Evolutionary conservation across 108 stramenopile species (phyloP).

Genomic region (Cyclotella atomus): DNA sequence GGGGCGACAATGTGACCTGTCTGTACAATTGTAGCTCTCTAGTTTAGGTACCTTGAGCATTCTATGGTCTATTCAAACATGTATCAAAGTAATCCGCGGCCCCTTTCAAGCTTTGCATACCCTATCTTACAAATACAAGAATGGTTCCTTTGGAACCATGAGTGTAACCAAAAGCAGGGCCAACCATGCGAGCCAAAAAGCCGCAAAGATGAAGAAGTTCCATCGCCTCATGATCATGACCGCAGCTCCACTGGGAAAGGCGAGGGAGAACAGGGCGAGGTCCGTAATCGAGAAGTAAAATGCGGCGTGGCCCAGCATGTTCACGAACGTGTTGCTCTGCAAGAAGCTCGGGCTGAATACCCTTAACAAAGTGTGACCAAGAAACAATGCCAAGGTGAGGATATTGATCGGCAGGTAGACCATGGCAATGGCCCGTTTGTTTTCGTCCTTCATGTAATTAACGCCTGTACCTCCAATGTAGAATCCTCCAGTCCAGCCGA

Average conservation of each 20-base stretch:
- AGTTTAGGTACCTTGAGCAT: no score
- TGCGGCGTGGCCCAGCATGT: not conserved
- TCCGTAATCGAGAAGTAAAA: not conserved
- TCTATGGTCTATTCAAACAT: no score
- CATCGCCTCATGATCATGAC: not conserved
- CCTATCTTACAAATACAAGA: not conserved
- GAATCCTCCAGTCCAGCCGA: constrained; percentile 1
- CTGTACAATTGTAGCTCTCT: no score
- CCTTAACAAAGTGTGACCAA: not conserved
- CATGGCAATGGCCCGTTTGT: not conserved
- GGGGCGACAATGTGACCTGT: no score
- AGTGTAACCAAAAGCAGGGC: not conserved
- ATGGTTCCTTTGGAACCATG: not conserved
- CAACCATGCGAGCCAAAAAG: not conserved
- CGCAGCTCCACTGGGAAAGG: not conserved
- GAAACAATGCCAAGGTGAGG: not conserved
- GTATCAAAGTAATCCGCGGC: no score
- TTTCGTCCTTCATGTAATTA: not conserved
- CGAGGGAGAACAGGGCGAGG: not conserved
- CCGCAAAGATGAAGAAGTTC: not conserved
- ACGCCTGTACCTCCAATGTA: not conserved
- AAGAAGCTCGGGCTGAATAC: not conserved
- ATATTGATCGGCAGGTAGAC: not conserved
- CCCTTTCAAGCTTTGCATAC: not conserved
- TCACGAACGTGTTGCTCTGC: not conserved